Conservation (phyloP, 2,329 filamentous ascomycete genomes). For the Neobulgaria alba region DNA sequence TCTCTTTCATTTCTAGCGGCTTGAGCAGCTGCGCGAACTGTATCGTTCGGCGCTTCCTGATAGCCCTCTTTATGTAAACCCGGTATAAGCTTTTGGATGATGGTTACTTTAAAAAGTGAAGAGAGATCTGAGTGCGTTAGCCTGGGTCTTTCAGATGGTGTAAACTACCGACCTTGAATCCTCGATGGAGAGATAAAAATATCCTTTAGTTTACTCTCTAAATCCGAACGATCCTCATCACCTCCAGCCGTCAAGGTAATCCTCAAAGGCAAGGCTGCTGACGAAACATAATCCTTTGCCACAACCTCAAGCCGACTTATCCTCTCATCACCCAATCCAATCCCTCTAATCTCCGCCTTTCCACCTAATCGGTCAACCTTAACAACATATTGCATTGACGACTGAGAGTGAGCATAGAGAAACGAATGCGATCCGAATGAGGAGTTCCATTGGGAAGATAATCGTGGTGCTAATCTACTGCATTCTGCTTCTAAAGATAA, state of each 20-base stretch:
- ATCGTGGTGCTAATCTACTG: conserved; percentile 47
- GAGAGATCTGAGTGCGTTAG: conserved; percentile 47
- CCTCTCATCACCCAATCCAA: conserved; percentile 72
- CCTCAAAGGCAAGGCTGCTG: conserved; percentile 45
- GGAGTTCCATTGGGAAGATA: conserved; percentile 76
- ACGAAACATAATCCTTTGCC: conserved; percentile 66
- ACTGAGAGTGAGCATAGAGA: conserved; percentile 79
- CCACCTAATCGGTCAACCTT: conserved; percentile 74
- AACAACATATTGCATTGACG: conserved; percentile 73
- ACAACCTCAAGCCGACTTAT: conserved; percentile 70
- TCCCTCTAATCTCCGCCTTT: conserved; percentile 75
- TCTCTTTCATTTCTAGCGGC: conserved; percentile 34
- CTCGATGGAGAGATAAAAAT: conserved; percentile 68
- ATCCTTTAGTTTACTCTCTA: conserved; percentile 42
- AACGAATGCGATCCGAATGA: conserved; percentile 66
- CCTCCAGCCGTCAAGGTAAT: conserved; percentile 40
- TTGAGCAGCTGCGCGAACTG: conserved; percentile 34
- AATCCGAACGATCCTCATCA: conserved; percentile 42
- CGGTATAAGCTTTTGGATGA: conserved; percentile 79
- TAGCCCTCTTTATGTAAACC: conserved; percentile 71
- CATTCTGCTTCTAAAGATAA: conserved; percentile 43
- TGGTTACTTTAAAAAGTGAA: conserved; percentile 62
- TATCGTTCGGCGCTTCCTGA: conserved; percentile 43
- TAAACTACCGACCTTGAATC: conserved; percentile 39
- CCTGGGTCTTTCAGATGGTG: neutral